Evolutionary conservation across 1,284 basidiomycete genomes (phyloP).

Genomic region (Amylostereum areolatum): DNA sequence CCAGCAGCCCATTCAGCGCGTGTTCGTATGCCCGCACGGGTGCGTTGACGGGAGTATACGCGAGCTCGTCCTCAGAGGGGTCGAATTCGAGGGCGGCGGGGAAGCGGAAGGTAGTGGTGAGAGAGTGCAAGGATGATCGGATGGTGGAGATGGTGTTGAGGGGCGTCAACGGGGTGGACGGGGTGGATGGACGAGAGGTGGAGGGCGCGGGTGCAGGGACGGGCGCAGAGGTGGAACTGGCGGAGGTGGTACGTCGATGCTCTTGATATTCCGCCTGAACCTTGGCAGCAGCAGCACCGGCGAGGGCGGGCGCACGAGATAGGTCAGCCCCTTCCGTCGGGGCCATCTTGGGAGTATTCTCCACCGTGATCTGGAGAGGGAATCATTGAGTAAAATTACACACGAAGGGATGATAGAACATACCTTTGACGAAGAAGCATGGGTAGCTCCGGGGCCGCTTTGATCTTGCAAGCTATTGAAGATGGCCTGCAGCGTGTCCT

Average conservation of each 20-base stretch:
- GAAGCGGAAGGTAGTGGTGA: conserved; percentile 25
- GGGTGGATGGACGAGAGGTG: conserved; percentile 1
- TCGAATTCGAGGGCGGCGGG: conserved; percentile 27
- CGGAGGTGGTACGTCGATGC: conserved; percentile 1
- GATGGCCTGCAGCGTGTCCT: conserved; percentile 12
- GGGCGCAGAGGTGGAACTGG: not conserved
- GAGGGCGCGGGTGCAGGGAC: not conserved
- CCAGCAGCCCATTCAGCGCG: conserved; percentile 53
- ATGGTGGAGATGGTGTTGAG: conserved; percentile 1
- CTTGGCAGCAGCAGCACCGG: conserved; percentile 8
- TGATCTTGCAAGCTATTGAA: conserved; percentile 9
- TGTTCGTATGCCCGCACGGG: conserved; percentile 46
- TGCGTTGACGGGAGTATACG: conserved; percentile 40
- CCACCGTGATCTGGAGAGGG: conserved; percentile 3
- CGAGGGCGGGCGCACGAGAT: not conserved
- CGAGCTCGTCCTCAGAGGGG: conserved; percentile 11
- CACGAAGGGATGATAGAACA: not conserved
- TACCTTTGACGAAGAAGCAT: conserved; percentile 8
- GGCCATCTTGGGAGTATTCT: not conserved
- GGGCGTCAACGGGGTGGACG: conserved; percentile 6
- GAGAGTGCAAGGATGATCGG: conserved; percentile 15
- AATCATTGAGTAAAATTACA: not conserved
- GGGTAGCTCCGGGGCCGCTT: not conserved
- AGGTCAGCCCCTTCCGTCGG: conserved; percentile 1
- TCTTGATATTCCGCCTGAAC: conserved; percentile 12